A percentile compares a stretch with the other conserved stretches of the same genome.
phyloP scores from a whole-genome alignment of 495 filamentous ascomycete genomes.

The Lasiosphaeriaceae sp. region DNA sequence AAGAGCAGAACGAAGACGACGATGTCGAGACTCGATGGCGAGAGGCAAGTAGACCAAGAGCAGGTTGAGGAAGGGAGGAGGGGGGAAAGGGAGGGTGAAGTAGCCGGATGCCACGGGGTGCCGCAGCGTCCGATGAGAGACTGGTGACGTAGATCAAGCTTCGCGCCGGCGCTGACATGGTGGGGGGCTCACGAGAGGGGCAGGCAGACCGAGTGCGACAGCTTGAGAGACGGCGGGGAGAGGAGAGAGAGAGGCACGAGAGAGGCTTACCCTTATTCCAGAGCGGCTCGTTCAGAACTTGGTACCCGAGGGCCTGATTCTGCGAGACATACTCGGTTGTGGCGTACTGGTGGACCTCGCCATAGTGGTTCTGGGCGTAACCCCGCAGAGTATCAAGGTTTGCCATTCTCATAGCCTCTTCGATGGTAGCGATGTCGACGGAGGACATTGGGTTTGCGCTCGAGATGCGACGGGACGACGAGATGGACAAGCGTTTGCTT shows the following conservation, averaged over 20 bases:
- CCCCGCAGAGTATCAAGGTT: constrained; percentile 49
- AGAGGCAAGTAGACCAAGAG: background rate
- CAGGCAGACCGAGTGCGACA: background rate
- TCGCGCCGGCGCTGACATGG: constrained; percentile 2
- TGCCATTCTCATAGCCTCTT: constrained; percentile 51
- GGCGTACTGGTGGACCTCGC: constrained; percentile 46
- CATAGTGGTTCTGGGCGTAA: constrained; percentile 49
- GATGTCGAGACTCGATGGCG: constrained; percentile 8
- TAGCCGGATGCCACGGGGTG: background rate
- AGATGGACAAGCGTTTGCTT: constrained; percentile 50
- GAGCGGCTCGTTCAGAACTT: constrained; percentile 51
- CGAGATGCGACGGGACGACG: constrained; percentile 43
- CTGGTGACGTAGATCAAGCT: constrained; percentile 1
- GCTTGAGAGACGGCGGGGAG: background rate
- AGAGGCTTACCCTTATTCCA: constrained; percentile 54
- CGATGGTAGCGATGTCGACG: constrained; percentile 49
- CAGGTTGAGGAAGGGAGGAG: background rate
- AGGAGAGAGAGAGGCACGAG: constrained; percentile 2
- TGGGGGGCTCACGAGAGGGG: background rate
- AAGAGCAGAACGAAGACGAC: constrained; percentile 12
- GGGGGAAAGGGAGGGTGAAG: constrained; percentile 1
- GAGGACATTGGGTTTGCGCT: constrained; percentile 52
- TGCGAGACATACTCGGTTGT: constrained; percentile 47
- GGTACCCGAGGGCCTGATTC: constrained; percentile 49
- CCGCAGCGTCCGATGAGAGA: background rate